Percentiles rank a stretch among this genome's conserved stretches.
phyloP scores from a whole-genome alignment of 2,329 filamentous ascomycete genomes.

The Aspergillaceae sp. region DNA sequence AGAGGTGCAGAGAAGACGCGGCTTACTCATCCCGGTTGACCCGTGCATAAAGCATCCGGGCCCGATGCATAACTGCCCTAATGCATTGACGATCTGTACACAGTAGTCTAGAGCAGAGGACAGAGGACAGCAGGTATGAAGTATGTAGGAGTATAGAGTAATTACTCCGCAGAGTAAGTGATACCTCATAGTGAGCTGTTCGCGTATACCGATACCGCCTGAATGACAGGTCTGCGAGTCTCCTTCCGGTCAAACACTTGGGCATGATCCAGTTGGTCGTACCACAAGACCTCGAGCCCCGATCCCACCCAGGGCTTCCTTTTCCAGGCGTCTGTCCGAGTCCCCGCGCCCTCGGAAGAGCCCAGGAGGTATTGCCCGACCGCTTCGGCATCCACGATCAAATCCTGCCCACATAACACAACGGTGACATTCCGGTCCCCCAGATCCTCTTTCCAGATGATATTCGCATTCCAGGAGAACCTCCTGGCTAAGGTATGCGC shows the following conservation, averaged over 20 bases:
- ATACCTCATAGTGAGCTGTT: not conserved
- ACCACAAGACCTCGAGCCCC: slow-evolving; percentile 53
- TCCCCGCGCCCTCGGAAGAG: slow-evolving; percentile 8
- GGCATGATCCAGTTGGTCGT: slow-evolving; percentile 54
- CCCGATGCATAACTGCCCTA: no score
- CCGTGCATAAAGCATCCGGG: no score
- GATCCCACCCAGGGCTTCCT: slow-evolving; percentile 23
- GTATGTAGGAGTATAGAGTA: no score
- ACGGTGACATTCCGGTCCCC: slow-evolving; percentile 45
- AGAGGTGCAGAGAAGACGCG: no score
- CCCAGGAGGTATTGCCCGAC: slow-evolving; percentile 51
- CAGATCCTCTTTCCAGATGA: slow-evolving; percentile 61
- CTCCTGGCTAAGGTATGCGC: slow-evolving; percentile 55
- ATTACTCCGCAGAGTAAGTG: no score
- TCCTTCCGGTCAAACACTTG: slow-evolving; percentile 46
- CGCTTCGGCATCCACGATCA: slow-evolving; percentile 55
- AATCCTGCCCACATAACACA: slow-evolving; percentile 50
- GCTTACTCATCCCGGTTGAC: no score
- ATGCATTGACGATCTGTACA: no score
- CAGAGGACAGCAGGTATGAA: no score
- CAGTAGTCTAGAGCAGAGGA: no score
- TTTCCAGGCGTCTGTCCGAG: slow-evolving; percentile 11
- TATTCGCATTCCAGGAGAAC: slow-evolving; percentile 65
- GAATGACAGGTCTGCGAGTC: slow-evolving; percentile 10
- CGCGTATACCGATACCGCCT: slow-evolving; percentile 11